Percentiles rank a stretch among this genome's conserved stretches.
These are phyloP conservation scores for Sparassis latifolia DNA, from an alignment of 1,284 basidiomycete genomes.

Conservation along the genomic window DNA sequence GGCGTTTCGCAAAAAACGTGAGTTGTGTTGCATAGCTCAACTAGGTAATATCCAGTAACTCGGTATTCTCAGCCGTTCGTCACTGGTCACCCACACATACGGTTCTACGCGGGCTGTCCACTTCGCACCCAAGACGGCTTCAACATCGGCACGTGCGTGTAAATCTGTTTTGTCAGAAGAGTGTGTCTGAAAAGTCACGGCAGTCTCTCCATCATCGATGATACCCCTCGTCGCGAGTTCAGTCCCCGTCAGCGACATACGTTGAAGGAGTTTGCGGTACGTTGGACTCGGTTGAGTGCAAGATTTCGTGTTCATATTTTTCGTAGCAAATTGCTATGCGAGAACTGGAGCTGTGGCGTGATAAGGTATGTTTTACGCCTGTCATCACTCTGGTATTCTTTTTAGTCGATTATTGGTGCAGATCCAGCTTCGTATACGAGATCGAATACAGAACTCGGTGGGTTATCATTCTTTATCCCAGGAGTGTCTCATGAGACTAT, in stretches of 20 bases:
- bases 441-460: conserved; percentile 85
- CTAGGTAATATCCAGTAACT: background rate
- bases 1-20: conserved; percentile 83
- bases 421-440: conserved; percentile 87
- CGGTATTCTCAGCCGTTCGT: conserved; percentile 64
- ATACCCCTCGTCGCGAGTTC: conserved; percentile 80
- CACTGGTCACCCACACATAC: conserved; percentile 56
- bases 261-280: conserved; percentile 84
- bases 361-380: conserved; percentile 57
- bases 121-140: conserved; percentile 83
- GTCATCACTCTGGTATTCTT: conserved; percentile 1
- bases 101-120: conserved; percentile 92
- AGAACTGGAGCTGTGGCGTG: conserved; percentile 92
- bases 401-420: conserved; percentile 20
- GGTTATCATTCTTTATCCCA: conserved; percentile 13
- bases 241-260: conserved; percentile 86
- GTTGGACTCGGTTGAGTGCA: conserved; percentile 11
- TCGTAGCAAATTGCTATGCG: conserved; percentile 81
- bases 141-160: conserved; percentile 76
- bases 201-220: conserved; percentile 82
- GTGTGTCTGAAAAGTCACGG: background rate
- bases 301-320: background rate
- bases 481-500: background rate
- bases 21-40: conserved; percentile 17
- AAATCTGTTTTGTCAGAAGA: background rate